phyloP scores from a whole-genome alignment of 345 rosid genomes.

The Orychophragmus violaceus region DNA sequence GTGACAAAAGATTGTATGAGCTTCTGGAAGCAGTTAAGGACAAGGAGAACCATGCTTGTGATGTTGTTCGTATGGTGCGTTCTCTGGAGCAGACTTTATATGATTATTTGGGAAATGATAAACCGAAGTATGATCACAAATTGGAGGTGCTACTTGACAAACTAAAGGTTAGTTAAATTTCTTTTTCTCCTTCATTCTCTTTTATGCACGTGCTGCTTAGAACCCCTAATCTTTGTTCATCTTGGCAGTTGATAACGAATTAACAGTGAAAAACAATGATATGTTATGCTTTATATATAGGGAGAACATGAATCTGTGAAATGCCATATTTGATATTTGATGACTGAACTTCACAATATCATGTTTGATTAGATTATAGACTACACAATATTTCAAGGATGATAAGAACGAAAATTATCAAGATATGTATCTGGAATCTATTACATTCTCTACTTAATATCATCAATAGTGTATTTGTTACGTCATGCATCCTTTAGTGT shows the following conservation, averaged over 20 bases:
- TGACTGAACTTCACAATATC: too few species aligned
- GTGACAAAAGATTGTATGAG: conserved; percentile 62
- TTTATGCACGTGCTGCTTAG: not conserved
- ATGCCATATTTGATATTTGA: too few species aligned
- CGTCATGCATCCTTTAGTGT: too few species aligned
- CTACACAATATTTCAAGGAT: too few species aligned
- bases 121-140: conserved; percentile 67
- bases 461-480: too few species aligned
- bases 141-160: conserved; percentile 53
- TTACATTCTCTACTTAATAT: too few species aligned
- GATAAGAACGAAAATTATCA: too few species aligned
- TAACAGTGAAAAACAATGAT: not conserved
- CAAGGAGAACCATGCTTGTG: conserved; percentile 25
- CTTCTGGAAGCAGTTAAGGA: conserved; percentile 52
- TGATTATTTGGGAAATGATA: conserved; percentile 25
- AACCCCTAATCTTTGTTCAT: not conserved
- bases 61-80: conserved; percentile 44
- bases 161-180: conserved; percentile 46
- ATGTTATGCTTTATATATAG: not conserved
- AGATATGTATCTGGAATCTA: too few species aligned
- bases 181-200: too few species aligned
- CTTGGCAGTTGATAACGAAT: too few species aligned
- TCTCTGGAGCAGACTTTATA: conserved; percentile 57
- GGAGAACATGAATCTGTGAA: too few species aligned
- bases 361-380: too few species aligned